These are phyloP conservation scores for Boletus sensibilis DNA, from an alignment of 768 basidiomycete species.

Conservation along the genomic window DNA sequence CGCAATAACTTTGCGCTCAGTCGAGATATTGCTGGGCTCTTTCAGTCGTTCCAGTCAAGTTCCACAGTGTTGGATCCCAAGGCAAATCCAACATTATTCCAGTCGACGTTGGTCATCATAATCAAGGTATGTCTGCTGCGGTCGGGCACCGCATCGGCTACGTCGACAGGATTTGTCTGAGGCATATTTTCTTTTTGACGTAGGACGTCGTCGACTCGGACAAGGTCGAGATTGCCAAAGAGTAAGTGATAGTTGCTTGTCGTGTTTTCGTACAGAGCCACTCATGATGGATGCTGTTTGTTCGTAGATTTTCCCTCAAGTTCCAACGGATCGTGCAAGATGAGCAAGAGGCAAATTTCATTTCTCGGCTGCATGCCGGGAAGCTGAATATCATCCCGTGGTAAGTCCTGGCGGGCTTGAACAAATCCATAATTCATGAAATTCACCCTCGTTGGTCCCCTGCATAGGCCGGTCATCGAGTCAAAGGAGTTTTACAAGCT, in stretches of 20 bases:
- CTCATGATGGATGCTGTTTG: background rate
- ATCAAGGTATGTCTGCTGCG: slow-evolving; percentile 46
- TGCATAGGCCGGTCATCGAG: slow-evolving; percentile 52
- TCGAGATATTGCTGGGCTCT: slow-evolving; percentile 58
- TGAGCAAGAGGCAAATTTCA: slow-evolving; percentile 62
- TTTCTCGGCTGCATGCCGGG: slow-evolving; percentile 56
- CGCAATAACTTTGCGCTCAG: slow-evolving; percentile 65
- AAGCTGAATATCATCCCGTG: slow-evolving; percentile 59
- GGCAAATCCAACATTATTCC: slow-evolving; percentile 57
- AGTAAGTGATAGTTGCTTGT: slow-evolving; percentile 37
- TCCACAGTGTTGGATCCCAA: slow-evolving; percentile 56
- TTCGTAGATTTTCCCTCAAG: slow-evolving; percentile 50
- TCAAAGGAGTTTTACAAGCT: slow-evolving; percentile 58
- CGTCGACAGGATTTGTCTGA: background rate
- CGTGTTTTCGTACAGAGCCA: background rate
- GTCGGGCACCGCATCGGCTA: background rate
- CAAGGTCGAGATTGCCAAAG: slow-evolving; percentile 53
- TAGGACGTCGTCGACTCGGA: slow-evolving; percentile 67
- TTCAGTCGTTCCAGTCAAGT: slow-evolving; percentile 62
- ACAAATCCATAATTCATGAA: background rate
- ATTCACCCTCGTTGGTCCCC: background rate
- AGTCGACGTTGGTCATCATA: slow-evolving; percentile 57
- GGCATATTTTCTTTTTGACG: background rate
- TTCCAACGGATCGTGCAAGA: slow-evolving; percentile 62
- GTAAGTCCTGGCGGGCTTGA: slow-evolving; percentile 19